Conservation (phyloP, 192 early-diverging fungal genomes). For the Linderina pennispora region DNA sequence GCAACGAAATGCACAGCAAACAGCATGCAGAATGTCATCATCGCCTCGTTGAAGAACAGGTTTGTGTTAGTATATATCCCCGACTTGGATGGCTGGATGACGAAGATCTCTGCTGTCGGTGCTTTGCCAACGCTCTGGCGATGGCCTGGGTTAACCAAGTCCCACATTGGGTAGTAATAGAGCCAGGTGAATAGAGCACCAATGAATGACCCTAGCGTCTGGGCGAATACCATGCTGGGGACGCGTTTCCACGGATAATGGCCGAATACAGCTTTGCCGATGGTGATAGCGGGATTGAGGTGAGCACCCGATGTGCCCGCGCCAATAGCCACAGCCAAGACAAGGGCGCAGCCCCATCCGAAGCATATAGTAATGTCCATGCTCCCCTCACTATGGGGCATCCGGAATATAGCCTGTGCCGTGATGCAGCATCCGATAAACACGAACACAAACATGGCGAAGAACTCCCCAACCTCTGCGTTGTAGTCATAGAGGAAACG, state of each 20-base stretch:
- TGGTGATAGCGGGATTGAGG: conserved; percentile 17
- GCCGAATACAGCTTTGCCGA: conserved; percentile 4
- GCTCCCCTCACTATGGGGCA: neutral
- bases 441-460: conserved; percentile 1
- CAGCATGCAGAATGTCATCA: conserved; percentile 5
- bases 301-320: conserved; percentile 8
- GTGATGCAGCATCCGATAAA: neutral
- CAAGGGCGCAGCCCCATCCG: conserved; percentile 8
- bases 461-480: neutral
- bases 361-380: neutral
- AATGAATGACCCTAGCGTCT: conserved; percentile 7
- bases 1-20: neutral
- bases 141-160: neutral
- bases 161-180: conserved; percentile 3
- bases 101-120: conserved; percentile 6
- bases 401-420: neutral
- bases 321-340: neutral
- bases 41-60: conserved; percentile 6
- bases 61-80: neutral
- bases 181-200: conserved; percentile 3
- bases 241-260: conserved; percentile 19
- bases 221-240: conserved; percentile 9
- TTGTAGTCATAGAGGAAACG: neutral
- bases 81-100: neutral
- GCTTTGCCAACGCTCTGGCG: neutral